Base-by-base conservation (phyloP, 1,284 basidiomycete genomes). In the Cryptococcus sp. region DNA sequence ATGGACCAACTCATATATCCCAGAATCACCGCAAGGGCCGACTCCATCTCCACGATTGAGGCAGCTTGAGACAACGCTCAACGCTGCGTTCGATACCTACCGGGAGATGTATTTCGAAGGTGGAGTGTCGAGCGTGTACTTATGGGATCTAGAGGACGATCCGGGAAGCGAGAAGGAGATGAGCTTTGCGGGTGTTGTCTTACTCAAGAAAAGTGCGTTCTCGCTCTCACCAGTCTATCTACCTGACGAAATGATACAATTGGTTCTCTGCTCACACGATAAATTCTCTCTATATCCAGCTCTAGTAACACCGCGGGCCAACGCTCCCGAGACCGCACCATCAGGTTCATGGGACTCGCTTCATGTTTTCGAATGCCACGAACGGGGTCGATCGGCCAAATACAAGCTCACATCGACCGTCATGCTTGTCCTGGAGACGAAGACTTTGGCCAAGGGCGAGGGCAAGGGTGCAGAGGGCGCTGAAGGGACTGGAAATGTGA, bases 41-140 rank as follows among this genome's bases (percentile, higher is more conserved):
- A 81, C 85, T 4, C 96, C 96, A 0, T 87, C 88, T 8, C 79
- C 87, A 4, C 90, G 88, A 68, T 84, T 99, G 58, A 85, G 96
- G 55, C 90, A 94, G 70, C 83, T 99, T 35, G 96, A 99, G 79
- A 86, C 95, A 60, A 83, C 88, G 22, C 90, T 95, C 43, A 99
- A 99, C 73, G 90, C 93, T 65, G 94, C 93, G 1, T 99, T 99
- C 71, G 93, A 97, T 75, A 93, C 93, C 2, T 99, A 99, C 77
- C 86, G 94, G 47, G 93, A 98, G 79, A 86, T 98, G 91, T 99
- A 99, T 83, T 97, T 87, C 78, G 95, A 98, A 78, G 93, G 94
- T 5, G 96, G 96, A 5, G 87, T 92, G 1, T 96, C 93, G n/a
- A 93, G 90, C 19, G 95, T 96, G 17, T 99, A 96, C 78, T 85